These are phyloP conservation scores for Odontarrhena argentea DNA, from an alignment of 345 rosid species.

Conservation along the genomic window DNA sequence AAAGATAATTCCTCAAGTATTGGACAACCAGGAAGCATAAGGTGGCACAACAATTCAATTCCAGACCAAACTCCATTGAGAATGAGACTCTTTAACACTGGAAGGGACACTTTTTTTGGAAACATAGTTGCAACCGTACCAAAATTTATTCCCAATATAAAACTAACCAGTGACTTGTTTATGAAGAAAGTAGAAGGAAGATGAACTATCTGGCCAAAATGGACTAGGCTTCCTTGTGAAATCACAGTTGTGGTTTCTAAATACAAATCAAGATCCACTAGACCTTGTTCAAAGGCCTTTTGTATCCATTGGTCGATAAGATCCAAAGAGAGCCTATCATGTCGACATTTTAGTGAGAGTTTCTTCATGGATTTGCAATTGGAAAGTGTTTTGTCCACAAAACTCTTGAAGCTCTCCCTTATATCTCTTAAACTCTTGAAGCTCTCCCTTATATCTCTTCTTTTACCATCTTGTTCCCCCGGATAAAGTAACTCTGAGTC, in stretches of 20 bases:
- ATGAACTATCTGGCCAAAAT: no score
- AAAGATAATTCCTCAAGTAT: slow-evolving; percentile 8
- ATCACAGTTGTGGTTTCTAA: not conserved
- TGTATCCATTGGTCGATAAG: not conserved
- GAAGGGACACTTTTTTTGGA: not conserved
- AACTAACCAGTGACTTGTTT: slow-evolving; percentile 10
- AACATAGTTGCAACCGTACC: not conserved
- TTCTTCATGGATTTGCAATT: not conserved
- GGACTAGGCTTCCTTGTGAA: no score
- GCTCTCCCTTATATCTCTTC: not conserved
- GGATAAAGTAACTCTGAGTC: slow-evolving; percentile 2
- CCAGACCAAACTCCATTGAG: not conserved
- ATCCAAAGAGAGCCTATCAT: not conserved
- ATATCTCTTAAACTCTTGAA: not conserved
- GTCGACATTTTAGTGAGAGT: slow-evolving; percentile 20
- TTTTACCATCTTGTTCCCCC: not conserved
- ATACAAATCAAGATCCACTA: slow-evolving; percentile 22
- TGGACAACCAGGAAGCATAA: slow-evolving; percentile 5
- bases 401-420: not conserved
- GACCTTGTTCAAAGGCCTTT: not conserved
- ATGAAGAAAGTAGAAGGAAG: not conserved
- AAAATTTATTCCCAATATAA: not conserved
- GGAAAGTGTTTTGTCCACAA: not conserved
- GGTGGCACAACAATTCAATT: not conserved
- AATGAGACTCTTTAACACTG: slow-evolving; percentile 12